phyloP scores from a whole-genome alignment of 2,329 filamentous ascomycete species.

The Uncinocarpus reesii region DNA sequence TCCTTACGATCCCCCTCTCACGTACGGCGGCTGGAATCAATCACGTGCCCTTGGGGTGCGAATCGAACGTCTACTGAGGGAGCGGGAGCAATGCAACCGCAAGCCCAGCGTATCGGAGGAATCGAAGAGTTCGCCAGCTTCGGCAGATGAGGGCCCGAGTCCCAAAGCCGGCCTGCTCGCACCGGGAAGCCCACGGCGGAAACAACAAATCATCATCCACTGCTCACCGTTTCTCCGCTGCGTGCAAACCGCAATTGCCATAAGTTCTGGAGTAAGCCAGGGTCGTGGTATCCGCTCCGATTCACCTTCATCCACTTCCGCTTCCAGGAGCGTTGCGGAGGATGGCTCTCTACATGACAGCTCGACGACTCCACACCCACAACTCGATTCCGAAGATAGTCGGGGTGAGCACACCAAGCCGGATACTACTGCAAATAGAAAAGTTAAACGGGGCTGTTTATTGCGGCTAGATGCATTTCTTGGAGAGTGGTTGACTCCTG shows the following conservation, averaged over 20 bases:
- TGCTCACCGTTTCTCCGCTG: slow-evolving; percentile 90
- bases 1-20: slow-evolving; percentile 90
- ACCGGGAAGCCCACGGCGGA: slow-evolving; percentile 39
- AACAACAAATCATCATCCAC: slow-evolving; percentile 74
- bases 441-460: slow-evolving; percentile 15
- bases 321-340: no score
- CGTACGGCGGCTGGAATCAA: slow-evolving; percentile 88
- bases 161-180: neutral
- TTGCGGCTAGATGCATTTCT: slow-evolving; percentile 84
- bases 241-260: slow-evolving; percentile 80
- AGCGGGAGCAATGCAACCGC: slow-evolving; percentile 32
- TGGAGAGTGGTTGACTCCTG: slow-evolving; percentile 87
- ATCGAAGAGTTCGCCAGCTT: slow-evolving; percentile 24
- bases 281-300: slow-evolving; percentile 1
- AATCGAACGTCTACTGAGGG: slow-evolving; percentile 62
- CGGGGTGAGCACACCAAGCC: neutral
- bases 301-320: no score
- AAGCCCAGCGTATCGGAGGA: slow-evolving; percentile 15
- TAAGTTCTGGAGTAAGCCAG: slow-evolving; percentile 68
- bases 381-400: neutral
- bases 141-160: neutral
- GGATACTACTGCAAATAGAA: neutral
- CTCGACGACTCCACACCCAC: no score
- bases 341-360: no score
- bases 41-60: slow-evolving; percentile 68